Conservation (phyloP, 2,329 filamentous ascomycete species). For the Cadophora gregata region DNA sequence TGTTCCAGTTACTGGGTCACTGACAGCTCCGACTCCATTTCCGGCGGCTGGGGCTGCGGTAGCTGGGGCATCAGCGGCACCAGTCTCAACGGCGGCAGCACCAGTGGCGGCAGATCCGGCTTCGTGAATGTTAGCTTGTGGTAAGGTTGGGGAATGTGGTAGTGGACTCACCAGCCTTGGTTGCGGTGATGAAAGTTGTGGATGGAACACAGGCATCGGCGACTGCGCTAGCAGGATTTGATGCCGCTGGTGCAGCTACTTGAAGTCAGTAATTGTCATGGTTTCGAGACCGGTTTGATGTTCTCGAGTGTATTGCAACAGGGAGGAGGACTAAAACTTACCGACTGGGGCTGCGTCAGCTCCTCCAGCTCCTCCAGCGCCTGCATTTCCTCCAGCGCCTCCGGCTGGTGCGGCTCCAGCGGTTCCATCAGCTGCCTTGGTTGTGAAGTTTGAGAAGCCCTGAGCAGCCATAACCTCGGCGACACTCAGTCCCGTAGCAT, state of each 20-base stretch:
- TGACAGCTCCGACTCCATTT: slow-evolving; percentile 15
- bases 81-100: slow-evolving; percentile 11
- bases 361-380: slow-evolving; percentile 27
- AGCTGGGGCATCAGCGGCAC: slow-evolving; percentile 7
- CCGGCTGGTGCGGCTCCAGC: slow-evolving; percentile 45
- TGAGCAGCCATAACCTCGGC: slow-evolving; percentile 66
- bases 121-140: neutral
- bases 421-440: slow-evolving; percentile 45
- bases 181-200: slow-evolving; percentile 34
- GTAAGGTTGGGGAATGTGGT: neutral
- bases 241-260: slow-evolving; percentile 41
- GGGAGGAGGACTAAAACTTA: neutral
- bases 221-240: slow-evolving; percentile 22
- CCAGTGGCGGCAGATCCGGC: slow-evolving; percentile 1
- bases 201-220: slow-evolving; percentile 23
- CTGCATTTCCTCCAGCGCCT: slow-evolving; percentile 26
- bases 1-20: slow-evolving; percentile 26
- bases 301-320: neutral
- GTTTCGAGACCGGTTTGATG: no score
- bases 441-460: slow-evolving; percentile 68
- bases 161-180: slow-evolving; percentile 10
- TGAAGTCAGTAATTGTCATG: slow-evolving; percentile 31
- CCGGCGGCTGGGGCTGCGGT: slow-evolving; percentile 14
- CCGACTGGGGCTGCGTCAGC: neutral
- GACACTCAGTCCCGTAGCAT: slow-evolving; percentile 65